Evolutionary conservation across 768 basidiomycete species (phyloP), one percentile per base, ranked within the genome.

Genomic region (Naganishia randhawae): DNA sequence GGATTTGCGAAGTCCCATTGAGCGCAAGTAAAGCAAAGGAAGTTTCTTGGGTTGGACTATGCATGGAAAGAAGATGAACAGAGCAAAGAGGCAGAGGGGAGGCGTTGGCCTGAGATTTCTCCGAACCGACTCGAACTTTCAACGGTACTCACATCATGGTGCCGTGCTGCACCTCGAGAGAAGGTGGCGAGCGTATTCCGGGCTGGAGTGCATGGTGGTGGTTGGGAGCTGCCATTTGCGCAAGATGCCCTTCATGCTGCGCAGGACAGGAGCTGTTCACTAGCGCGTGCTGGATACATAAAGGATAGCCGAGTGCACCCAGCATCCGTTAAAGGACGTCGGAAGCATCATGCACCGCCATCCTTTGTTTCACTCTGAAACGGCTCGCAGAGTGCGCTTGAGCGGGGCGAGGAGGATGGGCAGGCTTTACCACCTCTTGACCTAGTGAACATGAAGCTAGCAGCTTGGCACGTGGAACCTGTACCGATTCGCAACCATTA

Each of bases 11-110:
- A 0, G 51, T 66, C 16, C 37, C 50, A 19, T 33, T 50, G 32
- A 66, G 52, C 5, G 65, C 48, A 33, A 66, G 65, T 19, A 66
- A 27, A 3, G 65, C 65, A 41, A 66, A 66, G 10, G 65, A 29
- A 3, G 65, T 53, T 61, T 61, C 57, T 4, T 11, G 16, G 6
- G n/a, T 35, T 13, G 35, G 39, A 42, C 37, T 61, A 39, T 16
- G n/a, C 31, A 7, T n/a, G 33, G 3, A 25, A 22, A 41, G 33
- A 61, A 13, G 31, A 14, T 3, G 53, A 33, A 11, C 17, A 31
- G 3, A 11, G 2, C 8, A 33, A 33, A 5, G 10, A 32, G 3
- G 7, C 10, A 37, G 11, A 37, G n/a, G 14, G 2, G 9, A 16
- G 16, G 3, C 19, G 14, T 7, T 27, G 9, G n/a, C 33, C 32